Conservation (phyloP, 208 protist species). For the Novymonas esmeraldas region DNA sequence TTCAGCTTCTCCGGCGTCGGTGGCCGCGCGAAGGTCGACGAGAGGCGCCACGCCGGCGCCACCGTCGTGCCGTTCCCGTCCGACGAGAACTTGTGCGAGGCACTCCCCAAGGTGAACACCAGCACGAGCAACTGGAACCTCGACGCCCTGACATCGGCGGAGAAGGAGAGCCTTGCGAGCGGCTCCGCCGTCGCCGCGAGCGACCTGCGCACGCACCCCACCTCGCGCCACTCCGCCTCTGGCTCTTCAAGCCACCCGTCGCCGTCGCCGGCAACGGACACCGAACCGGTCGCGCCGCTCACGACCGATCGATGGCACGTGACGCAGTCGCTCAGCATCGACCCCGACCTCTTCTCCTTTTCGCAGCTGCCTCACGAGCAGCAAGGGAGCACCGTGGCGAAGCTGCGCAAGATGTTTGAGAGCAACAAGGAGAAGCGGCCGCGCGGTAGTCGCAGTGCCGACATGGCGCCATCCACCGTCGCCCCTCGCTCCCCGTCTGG, state of each 20-base stretch:
- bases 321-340: constrained; percentile 23
- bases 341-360: constrained; percentile 17
- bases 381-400: constrained; percentile 15
- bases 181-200: background rate
- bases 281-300: too few relatives aligned
- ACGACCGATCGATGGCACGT: constrained; percentile 17
- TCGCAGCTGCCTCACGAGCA: constrained; percentile 14
- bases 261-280: too few relatives aligned
- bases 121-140: constrained; percentile 4
- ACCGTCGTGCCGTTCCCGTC: background rate
- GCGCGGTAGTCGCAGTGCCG: background rate
- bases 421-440: background rate
- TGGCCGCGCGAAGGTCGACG: background rate
- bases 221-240: background rate
- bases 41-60: background rate
- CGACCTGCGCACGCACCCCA: background rate
- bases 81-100: background rate
- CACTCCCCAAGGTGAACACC: background rate
- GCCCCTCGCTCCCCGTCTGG: background rate
- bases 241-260: too few relatives aligned
- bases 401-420: constrained; percentile 18
- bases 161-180: background rate
- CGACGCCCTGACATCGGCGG: background rate
- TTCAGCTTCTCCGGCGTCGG: too few relatives aligned
- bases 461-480: background rate